Percentiles rank a stretch among this genome's conserved stretches.
Evolutionary conservation across 2,329 filamentous ascomycete species (phyloP).

Genomic region (Aspergillus sp.): DNA sequence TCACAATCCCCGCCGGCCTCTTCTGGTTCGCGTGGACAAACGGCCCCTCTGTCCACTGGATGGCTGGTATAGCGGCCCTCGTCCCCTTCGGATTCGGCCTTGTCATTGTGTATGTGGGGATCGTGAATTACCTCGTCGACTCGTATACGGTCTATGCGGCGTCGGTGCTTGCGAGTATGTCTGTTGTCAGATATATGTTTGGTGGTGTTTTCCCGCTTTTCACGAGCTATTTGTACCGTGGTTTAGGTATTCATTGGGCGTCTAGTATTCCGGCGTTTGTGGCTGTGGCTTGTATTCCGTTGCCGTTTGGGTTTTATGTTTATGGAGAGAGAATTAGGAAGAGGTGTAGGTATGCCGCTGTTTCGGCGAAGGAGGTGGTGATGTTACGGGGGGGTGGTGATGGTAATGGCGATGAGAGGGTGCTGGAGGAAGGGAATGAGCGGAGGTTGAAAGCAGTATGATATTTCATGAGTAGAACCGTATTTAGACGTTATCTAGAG

Average conservation of each 20-base stretch:
- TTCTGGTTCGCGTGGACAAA: constrained; percentile 64
- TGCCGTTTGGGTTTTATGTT: constrained; percentile 31
- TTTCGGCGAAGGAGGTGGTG: too few species aligned
- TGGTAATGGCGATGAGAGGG: too few species aligned
- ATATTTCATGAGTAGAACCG: too few species aligned
- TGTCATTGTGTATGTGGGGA: constrained; percentile 42
- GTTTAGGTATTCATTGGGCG: constrained; percentile 51
- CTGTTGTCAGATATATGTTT: constrained; percentile 47
- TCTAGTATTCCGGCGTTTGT: constrained; percentile 48
- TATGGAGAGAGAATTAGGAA: too few species aligned
- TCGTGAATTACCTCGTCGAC: constrained; percentile 46
- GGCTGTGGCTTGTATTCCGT: constrained; percentile 44
- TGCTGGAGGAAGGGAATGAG: too few species aligned
- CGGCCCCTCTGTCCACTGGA: constrained; percentile 42
- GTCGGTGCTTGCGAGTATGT: constrained; percentile 45
- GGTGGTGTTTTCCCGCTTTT: constrained; percentile 51
- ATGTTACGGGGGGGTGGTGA: too few species aligned
- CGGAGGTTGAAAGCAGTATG: too few species aligned
- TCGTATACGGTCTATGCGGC: constrained; percentile 46
- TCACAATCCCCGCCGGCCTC: constrained; percentile 56
- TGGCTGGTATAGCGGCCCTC: constrained; percentile 36
- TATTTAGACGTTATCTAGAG: too few species aligned
- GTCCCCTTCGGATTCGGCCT: constrained; percentile 45
- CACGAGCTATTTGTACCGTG: constrained; percentile 45
- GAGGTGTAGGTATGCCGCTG: too few species aligned